A percentile compares a stretch with the other conserved stretches of the same genome.
These are phyloP conservation scores for Lactarius trivialis DNA, from an alignment of 768 basidiomycete genomes.

Conservation along the genomic window DNA sequence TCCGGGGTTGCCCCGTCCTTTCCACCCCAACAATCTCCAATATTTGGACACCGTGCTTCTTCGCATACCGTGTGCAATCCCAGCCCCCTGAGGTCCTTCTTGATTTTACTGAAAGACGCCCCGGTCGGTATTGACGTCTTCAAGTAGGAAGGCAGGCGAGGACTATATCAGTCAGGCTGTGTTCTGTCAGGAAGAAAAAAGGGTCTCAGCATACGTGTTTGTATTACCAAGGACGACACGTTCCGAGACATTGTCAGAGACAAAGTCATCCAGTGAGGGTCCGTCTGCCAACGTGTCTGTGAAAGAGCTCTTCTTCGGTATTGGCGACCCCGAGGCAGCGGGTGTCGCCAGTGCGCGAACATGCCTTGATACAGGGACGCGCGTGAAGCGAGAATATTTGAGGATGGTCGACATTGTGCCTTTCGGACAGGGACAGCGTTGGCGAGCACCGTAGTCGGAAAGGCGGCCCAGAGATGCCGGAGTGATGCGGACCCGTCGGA, in stretches of 20 bases:
- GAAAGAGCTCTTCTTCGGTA: constrained; percentile 39
- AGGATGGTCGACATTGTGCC: constrained; percentile 14
- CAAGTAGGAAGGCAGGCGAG: constrained; percentile 78
- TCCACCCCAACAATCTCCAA: constrained; percentile 99
- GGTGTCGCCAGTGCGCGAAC: constrained; percentile 24
- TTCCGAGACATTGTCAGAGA: constrained; percentile 51
- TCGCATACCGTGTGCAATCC: constrained; percentile 95
- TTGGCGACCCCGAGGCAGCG: constrained; percentile 43
- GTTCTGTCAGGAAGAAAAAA: background rate
- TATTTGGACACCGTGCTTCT: constrained; percentile 97
- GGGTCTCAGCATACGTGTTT: constrained; percentile 43
- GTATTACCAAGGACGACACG: constrained; percentile 68
- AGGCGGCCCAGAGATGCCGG: background rate
- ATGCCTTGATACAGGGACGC: background rate
- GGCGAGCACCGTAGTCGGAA: background rate
- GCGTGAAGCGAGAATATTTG: constrained; percentile 18
- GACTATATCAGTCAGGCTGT: constrained; percentile 38
- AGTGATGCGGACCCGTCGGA: constrained; percentile 11
- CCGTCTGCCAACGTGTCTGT: constrained; percentile 51
- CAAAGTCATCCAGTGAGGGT: constrained; percentile 76
- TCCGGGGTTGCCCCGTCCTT: constrained; percentile 56
- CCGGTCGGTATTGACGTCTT: constrained; percentile 93
- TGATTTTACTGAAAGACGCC: constrained; percentile 83
- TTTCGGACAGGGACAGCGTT: background rate
- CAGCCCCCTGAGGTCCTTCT: constrained; percentile 89